These are phyloP conservation scores for Pythium myriotylum DNA, from an alignment of 352 stramenopile species.

Conservation along the genomic window DNA sequence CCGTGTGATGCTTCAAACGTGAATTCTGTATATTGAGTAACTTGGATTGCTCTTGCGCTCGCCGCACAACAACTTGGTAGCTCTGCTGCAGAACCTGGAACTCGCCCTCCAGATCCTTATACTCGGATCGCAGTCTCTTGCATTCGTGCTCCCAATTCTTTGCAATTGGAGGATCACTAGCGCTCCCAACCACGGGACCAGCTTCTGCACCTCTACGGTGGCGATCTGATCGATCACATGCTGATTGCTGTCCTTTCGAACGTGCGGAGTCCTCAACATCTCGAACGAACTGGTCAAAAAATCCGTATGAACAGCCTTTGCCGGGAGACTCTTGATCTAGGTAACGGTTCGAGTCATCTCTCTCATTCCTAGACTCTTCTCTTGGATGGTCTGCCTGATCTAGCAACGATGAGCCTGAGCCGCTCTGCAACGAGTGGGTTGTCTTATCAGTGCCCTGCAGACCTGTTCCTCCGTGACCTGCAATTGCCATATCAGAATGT, in stretches of 20 bases:
- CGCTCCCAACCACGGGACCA: not conserved
- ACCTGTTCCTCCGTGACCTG: too few relatives aligned
- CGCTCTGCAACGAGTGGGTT: not conserved
- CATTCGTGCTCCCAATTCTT: constrained; percentile 29
- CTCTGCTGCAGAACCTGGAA: constrained; percentile 48
- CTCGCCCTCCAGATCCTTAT: constrained; percentile 32
- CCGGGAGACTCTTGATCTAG: constrained; percentile 24
- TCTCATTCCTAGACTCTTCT: not conserved
- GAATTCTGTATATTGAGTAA: constrained; percentile 63
- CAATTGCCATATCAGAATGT: too few relatives aligned
- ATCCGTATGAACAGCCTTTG: constrained; percentile 12
- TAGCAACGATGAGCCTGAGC: not conserved
- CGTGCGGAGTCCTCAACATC: not conserved
- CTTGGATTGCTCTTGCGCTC: constrained; percentile 68
- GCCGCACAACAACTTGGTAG: constrained; percentile 56
- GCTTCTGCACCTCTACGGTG: too few relatives aligned
- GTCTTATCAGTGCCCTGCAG: too few relatives aligned
- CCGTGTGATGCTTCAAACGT: constrained; percentile 50
- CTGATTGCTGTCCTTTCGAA: not conserved
- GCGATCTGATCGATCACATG: not conserved
- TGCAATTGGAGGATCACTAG: not conserved
- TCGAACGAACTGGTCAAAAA: constrained; percentile 13
- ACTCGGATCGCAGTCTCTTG: constrained; percentile 27
- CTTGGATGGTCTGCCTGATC: not conserved
- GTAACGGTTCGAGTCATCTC: constrained; percentile 26